phyloP scores from a whole-genome alignment of 441 rosid genomes.

The Populus hybrid region DNA sequence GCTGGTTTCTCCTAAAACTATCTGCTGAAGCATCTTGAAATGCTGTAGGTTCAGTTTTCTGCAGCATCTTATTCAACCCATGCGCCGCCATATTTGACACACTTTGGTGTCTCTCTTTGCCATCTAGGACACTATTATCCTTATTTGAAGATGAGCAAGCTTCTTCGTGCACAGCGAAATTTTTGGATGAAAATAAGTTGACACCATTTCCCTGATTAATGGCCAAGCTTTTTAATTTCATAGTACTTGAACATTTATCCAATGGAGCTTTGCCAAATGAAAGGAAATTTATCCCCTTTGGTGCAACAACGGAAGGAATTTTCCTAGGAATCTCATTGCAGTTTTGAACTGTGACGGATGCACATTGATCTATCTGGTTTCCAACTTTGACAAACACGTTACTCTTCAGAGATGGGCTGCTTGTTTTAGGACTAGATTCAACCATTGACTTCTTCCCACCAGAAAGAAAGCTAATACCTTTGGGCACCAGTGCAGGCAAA shows the following conservation, averaged over 20 bases:
- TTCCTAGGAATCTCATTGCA: slow-evolving; percentile 28
- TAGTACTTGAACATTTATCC: slow-evolving; percentile 15
- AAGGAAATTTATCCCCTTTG: slow-evolving; percentile 87
- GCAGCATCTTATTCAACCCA: slow-evolving; percentile 13
- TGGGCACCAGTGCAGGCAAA: slow-evolving; percentile 40
- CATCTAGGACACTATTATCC: not conserved
- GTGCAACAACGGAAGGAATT: slow-evolving; percentile 32
- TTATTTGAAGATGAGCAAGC: slow-evolving; percentile 1
- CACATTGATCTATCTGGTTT: slow-evolving; percentile 30
- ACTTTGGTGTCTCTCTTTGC: slow-evolving; percentile 17
- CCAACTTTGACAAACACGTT: slow-evolving; percentile 29
- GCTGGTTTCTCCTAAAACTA: slow-evolving; percentile 11
- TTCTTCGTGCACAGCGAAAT: slow-evolving; percentile 16
- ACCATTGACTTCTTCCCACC: slow-evolving; percentile 31
- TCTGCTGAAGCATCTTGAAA: slow-evolving; percentile 12
- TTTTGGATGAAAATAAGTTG: slow-evolving; percentile 16
- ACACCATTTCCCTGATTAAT: slow-evolving; percentile 12
- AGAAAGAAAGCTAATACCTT: slow-evolving; percentile 40
- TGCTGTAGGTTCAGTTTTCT: slow-evolving; percentile 23
- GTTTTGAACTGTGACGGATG: slow-evolving; percentile 30
- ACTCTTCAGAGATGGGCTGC: slow-evolving; percentile 36
- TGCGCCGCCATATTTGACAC: slow-evolving; percentile 6
- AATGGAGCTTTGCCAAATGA: slow-evolving; percentile 49
- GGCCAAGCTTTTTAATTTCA: slow-evolving; percentile 18
- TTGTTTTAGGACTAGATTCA: slow-evolving; percentile 32